Evolutionary conservation across 2,329 filamentous ascomycete species (phyloP), one percentile per base, ranked within the genome.

Genomic region (Neocucurbitaria cava): DNA sequence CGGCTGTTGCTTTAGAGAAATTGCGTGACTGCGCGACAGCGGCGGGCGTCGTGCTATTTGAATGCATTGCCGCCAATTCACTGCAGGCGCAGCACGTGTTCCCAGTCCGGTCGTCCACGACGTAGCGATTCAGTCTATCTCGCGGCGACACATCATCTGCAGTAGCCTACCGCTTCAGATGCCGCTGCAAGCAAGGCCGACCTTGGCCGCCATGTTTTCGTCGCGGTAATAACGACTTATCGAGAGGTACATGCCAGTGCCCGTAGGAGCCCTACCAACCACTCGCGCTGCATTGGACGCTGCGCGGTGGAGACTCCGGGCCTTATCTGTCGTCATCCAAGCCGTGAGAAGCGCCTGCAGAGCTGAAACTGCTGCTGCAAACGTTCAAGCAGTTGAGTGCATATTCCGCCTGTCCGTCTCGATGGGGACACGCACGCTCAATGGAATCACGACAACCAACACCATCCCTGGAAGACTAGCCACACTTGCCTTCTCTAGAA

Each of bases 401-500:
- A 39, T 15, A 17, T 35, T 33, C 20, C 45, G 21, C 21, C 17
- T 40, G 13, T 43, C 17, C 24, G 41, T 43, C 24, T 43, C 30
- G 24, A 20, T 13, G 24, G 15, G 17, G 10, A 18, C 15, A 5
- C 11, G 3, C 17, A 44, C 18, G 41, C 24, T 13, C 13, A 3
- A n/a, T n/a, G n/a, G 20, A 17, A 28, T 13, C 40, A 23, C 13
- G 26, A 18, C 24, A 17, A 7, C 41, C 3, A 31, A 20, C 44
- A 17, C 48, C 41, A 38, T 43, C 41, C 39, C 23, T 28, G 17
- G n/a, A 30, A 15, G 18, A n/a, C 18, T 45, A 54, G 56, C 54
- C 59, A 55, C 57, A 55, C 56, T 43, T 54, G 46, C 60, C 30
- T 65, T 67, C n/a, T 66, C 66, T 64, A 69, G 65, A 70, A 70